Evolutionary conservation across 345 rosid species (phyloP).

Genomic region (Murraya paniculata): DNA sequence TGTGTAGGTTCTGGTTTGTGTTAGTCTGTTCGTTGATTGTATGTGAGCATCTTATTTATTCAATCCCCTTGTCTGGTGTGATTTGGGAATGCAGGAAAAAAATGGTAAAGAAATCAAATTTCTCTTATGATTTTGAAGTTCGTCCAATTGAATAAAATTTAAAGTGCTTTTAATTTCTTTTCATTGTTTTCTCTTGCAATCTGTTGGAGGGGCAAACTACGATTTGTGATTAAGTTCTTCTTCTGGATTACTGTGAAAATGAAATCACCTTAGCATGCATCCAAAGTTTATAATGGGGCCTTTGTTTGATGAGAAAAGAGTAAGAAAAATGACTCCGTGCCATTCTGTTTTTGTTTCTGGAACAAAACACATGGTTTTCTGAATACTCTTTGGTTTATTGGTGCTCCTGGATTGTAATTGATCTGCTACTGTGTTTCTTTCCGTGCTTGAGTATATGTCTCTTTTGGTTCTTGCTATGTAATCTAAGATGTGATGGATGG

Average conservation of each 20-base stretch:
- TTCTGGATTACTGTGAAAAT: constrained; percentile 3
- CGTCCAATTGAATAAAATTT: neutral
- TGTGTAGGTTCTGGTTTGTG: neutral
- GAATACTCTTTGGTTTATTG: neutral
- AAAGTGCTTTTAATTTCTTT: neutral
- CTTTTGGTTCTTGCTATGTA: neutral
- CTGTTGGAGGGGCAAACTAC: neutral
- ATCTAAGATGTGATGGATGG: neutral
- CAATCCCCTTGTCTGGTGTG: neutral
- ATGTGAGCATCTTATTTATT: neutral
- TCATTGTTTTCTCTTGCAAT: neutral
- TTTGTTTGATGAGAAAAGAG: neutral
- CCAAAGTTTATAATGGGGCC: neutral
- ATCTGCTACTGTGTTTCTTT: neutral
- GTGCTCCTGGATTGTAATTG: neutral
- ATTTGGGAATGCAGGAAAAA: neutral
- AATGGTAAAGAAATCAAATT: neutral
- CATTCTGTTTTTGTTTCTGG: neutral
- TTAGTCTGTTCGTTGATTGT: neutral
- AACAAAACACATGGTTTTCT: neutral
- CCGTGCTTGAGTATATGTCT: neutral
- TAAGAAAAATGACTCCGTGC: neutral
- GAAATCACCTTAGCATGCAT: neutral
- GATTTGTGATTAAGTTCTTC: neutral
- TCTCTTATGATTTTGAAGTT: neutral